Conservation (phyloP, 1,284 basidiomycete genomes). For the Papiliotrema terrestris region DNA sequence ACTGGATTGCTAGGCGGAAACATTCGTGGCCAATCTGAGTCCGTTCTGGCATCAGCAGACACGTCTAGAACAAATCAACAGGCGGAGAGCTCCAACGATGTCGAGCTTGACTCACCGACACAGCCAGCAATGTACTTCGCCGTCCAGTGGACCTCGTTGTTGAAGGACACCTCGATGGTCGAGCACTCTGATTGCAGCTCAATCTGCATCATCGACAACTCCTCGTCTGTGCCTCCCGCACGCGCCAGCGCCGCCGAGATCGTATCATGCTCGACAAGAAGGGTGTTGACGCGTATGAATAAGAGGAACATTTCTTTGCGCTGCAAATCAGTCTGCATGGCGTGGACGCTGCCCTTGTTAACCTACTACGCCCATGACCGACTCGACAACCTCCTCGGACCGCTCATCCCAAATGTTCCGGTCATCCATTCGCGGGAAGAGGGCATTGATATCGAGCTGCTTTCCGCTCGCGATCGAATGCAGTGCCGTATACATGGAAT, state of each 20-base stretch:
- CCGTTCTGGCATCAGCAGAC: not conserved
- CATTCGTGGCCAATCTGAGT: not conserved
- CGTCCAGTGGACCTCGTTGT: not conserved
- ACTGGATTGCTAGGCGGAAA: not conserved
- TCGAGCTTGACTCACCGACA: not conserved
- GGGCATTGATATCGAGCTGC: conserved; percentile 1
- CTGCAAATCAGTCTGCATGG: not conserved
- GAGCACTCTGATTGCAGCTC: conserved; percentile 3
- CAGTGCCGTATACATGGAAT: conserved; percentile 6
- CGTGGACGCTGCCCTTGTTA: not conserved
- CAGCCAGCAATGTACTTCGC: not conserved
- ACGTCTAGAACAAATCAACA: not conserved
- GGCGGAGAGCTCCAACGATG: not conserved
- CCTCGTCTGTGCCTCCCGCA: not conserved
- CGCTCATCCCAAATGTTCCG: conserved; percentile 2
- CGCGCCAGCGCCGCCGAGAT: not conserved
- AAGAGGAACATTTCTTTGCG: conserved; percentile 3
- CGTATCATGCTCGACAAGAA: conserved; percentile 1
- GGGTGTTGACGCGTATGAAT: not conserved
- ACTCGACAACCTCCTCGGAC: conserved; percentile 2
- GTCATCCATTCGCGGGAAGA: conserved; percentile 2
- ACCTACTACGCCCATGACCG: conserved; percentile 4
- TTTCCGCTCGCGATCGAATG: not conserved
- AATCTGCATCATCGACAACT: conserved; percentile 2
- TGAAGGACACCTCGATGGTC: not conserved